Evolutionary conservation across 495 filamentous ascomycete genomes (phyloP), one percentile per base, ranked within the genome.

Genomic region (Entonaema liquescens): DNA sequence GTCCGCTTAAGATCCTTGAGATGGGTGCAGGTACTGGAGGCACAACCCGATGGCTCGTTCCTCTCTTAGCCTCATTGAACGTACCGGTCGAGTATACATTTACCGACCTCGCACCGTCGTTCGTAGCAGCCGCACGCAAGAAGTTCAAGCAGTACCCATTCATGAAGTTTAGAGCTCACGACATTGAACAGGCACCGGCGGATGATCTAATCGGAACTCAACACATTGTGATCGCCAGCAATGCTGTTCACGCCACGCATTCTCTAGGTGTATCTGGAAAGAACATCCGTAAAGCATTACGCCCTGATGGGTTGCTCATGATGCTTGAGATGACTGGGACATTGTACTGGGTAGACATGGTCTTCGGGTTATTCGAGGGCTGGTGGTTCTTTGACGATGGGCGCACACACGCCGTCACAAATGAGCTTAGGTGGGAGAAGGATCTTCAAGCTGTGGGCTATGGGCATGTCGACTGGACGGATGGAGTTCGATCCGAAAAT

Each of bases 381-480:
- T 88, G 86, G 86, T 87, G 85, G 85, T 73, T 82, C 13, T 83
- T 83, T 15, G 78, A 82, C 11, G 83, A 87, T 56, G 83, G 83
- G 1, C 80, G 84, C 0, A 68, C 56, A 1, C 81, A 88, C 67
- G 82, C 83, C 1, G 70, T 88, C 12, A 77, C 78, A 5, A 66
- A 75, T 13, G 70, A 77, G 19, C 40, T 65, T 1, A 57, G 57
- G 4, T 86, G 84, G 85, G 71, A 83, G 35, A 49, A 65, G 0
- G 75, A 76, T 23, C 73, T 89, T 2, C 73, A 77, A 21, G 52
- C 72, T 0, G 79, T 73, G 1, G 87, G 85, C 0, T 88, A 81
- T 68, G 75, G 75, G 19, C 76, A 79, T 57, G 82, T 86, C 21
- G 79, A 82, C 35, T 87, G 83, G 81, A 84, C 83, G 1, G 80